Base-by-base conservation (phyloP, 192 early-diverging fungal species). In the Coemansia sp. region DNA sequence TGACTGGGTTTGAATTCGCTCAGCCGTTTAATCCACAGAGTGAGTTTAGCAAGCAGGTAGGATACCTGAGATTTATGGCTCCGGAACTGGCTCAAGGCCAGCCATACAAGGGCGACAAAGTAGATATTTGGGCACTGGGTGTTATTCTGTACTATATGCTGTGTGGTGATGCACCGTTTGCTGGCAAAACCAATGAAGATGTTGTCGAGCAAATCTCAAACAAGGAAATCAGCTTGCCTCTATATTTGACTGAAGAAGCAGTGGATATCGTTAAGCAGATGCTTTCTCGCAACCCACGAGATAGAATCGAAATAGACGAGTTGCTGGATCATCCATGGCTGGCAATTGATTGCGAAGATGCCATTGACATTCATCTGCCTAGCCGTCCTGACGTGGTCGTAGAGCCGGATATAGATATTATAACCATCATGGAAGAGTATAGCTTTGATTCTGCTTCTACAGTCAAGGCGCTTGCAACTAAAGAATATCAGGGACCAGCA, bases 121-220 rank as follows among this genome's bases (percentile, higher is more conserved):
- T 47, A 9, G 45, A 47, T 26, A 47, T 47, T 18, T 47, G 45
- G 45, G 45, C 45, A 23, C 21, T 47, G 0, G 45, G 45, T 13
- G 45, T 47, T 19, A 26, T 13, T 2, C 21, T 47, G 18, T 47
- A 47, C 12, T 19, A 13, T 21, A 47, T 47, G 45, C 12, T 47
- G 18, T 47, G 45, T 26, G 45, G 5, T 2, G 6, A 26, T 14
- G 45, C 26, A 23, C 45, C 45, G 18, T 47, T 47, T 23, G 10
- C 45, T 23, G 45, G 45, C 15, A 26, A 20, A 12, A 26, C 45
- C 6, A 19, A 14, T 1, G 12, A 20, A 21, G 45, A 47, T 9
- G 26, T 47, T 5, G 15, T 26, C 21, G 12, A 23, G 12, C 20
- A 23, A 13, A 26, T 47, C 8, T 5, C 20, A 6, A 20, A 12